Base-by-base conservation (phyloP, 2,329 filamentous ascomycete species). In the Colletotrichum zoysiae region DNA sequence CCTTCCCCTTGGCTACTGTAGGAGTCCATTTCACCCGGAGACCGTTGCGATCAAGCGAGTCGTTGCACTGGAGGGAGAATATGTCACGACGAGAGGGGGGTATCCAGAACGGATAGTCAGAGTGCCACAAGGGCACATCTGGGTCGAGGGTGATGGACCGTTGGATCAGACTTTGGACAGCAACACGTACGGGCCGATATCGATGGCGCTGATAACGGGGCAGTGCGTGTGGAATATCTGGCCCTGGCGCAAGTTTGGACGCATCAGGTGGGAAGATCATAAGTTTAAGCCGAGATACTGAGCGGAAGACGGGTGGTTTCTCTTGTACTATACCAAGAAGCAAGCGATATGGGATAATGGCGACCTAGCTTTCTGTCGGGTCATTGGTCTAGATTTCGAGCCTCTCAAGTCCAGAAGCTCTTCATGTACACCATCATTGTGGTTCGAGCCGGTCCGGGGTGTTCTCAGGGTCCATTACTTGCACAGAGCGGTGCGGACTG, bases 101-200 rank as follows among this genome's bases (percentile, higher is more conserved):
- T 92, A 90, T 78, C 86, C 89, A 11, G 80, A 86, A 20, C 76
- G 83, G 1, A 85, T 81, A 11, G 84, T 93, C 57, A 86, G 87
- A 74, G 89, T 99, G 30, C 95, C 95, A 6, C 87, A 87, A 74
- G 94, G 94, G 23, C 95, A 98, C 83, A 87, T 98, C 38, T 99
- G 96, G 96, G 90, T 99, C 1, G 95, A 98, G 80, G 96, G 96
- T 1, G 96, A 99, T 79, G 94, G 92, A 16, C 88, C 88, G 77
- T 88, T 89, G 76, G 86, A 88, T 62, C 88, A 89, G 76, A 94
- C 90, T 67, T 81, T 91, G 71, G 96, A 99, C 83, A 97, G 95
- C 81, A 97, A 97, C 82, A 90, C 90, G 16, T 98, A 97, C 81
- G 96, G 96, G 1, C 94, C 96, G 5, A 90, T 97, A 59, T 92